A percentile compares a stretch with the other conserved stretches of the same genome.
Evolutionary conservation across 2,329 filamentous ascomycete genomes (phyloP).

Genomic region (Stenocarpella maydis): DNA sequence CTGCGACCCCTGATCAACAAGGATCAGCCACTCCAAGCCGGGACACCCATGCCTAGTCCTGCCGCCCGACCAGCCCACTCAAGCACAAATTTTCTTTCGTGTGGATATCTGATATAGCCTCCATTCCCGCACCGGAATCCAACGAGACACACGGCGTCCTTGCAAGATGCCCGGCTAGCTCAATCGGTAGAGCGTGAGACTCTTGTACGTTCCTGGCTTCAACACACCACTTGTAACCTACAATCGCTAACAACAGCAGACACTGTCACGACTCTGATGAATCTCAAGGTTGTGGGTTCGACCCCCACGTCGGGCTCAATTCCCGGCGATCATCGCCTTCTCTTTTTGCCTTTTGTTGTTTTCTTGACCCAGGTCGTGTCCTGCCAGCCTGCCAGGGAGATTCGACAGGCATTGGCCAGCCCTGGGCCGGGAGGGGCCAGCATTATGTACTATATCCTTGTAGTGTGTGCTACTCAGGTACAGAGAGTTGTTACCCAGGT

Average conservation of each 20-base stretch:
- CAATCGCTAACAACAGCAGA: no score
- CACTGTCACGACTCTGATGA: no score
- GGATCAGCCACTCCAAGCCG: background rate
- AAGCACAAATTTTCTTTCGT: background rate
- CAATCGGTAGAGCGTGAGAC: conserved; percentile 79
- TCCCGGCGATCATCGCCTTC: conserved; percentile 18
- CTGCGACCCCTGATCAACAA: background rate
- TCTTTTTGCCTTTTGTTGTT: conserved; percentile 12
- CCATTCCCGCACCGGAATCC: background rate
- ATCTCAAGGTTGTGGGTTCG: no score
- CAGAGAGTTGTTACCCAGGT: no score
- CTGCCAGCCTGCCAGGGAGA: no score
- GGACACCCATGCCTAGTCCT: background rate
- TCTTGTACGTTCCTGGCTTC: conserved; percentile 69
- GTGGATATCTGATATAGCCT: background rate
- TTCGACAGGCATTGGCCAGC: no score
- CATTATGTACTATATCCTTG: no score
- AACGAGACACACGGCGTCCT: conserved; percentile 11
- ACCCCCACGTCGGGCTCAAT: conserved; percentile 35
- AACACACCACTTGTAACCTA: no score
- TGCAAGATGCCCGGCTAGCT: conserved; percentile 63
- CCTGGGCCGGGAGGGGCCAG: no score
- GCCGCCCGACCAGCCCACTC: background rate
- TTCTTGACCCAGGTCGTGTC: no score
- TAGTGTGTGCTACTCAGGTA: no score